phyloP scores from a whole-genome alignment of 768 basidiomycete genomes.

The Leccinum rimulosum region DNA sequence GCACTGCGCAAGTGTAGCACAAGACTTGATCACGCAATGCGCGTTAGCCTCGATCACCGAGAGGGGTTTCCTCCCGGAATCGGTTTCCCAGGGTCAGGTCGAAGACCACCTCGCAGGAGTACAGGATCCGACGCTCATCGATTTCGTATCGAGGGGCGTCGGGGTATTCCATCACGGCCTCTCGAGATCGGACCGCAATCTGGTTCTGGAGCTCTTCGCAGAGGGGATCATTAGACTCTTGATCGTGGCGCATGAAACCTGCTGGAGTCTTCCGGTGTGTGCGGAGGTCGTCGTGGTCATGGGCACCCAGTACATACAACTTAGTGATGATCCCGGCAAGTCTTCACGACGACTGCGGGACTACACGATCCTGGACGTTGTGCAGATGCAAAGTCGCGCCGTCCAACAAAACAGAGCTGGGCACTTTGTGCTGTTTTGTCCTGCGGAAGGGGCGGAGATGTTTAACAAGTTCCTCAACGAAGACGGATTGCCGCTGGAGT shows the following conservation, averaged over 20 bases:
- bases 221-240: constrained; percentile 79
- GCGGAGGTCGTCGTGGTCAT: constrained; percentile 83
- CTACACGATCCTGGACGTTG: constrained; percentile 78
- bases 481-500: constrained; percentile 90
- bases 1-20: constrained; percentile 71
- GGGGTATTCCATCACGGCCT: constrained; percentile 84
- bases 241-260: constrained; percentile 77
- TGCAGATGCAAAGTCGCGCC: constrained; percentile 90
- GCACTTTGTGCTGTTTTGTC: constrained; percentile 85
- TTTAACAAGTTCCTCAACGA: constrained; percentile 75
- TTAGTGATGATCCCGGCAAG: constrained; percentile 38
- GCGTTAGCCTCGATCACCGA: constrained; percentile 70
- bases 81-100: constrained; percentile 49
- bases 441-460: constrained; percentile 78
- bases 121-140: constrained; percentile 58
- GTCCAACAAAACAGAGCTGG: constrained; percentile 60
- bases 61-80: constrained; percentile 62
- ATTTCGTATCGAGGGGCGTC: constrained; percentile 81
- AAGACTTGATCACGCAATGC: constrained; percentile 85
- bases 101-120: constrained; percentile 58
- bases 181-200: constrained; percentile 58
- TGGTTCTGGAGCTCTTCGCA: constrained; percentile 78
- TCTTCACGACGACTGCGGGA: constrained; percentile 70
- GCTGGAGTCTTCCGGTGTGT: constrained; percentile 87
- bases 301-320: constrained; percentile 82